phyloP scores from a whole-genome alignment of 2,329 filamentous ascomycete genomes.

The Fusarium albosuccineum region DNA sequence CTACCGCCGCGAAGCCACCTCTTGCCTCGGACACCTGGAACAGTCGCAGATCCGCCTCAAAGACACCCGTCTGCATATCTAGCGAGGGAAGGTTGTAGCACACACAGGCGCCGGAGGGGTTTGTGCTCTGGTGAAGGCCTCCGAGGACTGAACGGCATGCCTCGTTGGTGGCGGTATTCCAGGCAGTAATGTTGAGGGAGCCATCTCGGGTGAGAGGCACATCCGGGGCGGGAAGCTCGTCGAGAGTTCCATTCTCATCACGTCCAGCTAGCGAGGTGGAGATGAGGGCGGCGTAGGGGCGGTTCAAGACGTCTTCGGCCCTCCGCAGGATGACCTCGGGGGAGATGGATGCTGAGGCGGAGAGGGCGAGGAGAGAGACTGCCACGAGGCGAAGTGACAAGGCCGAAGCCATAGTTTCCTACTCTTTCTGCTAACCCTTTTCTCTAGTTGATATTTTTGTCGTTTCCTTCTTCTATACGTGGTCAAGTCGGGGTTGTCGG shows the following conservation, averaged over 20 bases:
- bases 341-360: constrained; percentile 30
- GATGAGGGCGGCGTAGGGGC: constrained; percentile 45
- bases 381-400: constrained; percentile 34
- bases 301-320: constrained; percentile 49
- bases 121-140: constrained; percentile 69
- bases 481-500: background rate
- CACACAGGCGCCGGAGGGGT: constrained; percentile 81
- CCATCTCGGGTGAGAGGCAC: constrained; percentile 57
- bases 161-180: constrained; percentile 66
- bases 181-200: constrained; percentile 66
- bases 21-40: constrained; percentile 75
- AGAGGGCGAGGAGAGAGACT: constrained; percentile 36
- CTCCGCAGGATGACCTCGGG: constrained; percentile 40
- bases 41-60: constrained; percentile 81
- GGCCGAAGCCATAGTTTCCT: constrained; percentile 39
- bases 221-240: constrained; percentile 38
- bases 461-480: constrained; percentile 16
- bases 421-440: constrained; percentile 14
- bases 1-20: constrained; percentile 65
- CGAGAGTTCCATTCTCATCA: constrained; percentile 32
- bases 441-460: constrained; percentile 4
- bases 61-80: constrained; percentile 75
- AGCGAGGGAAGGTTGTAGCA: constrained; percentile 86
- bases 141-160: constrained; percentile 72
- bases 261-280: constrained; percentile 33